Evolutionary conservation across 495 filamentous ascomycete species (phyloP), one percentile per base, ranked within the genome.

Genomic region (Chaetomium tenue): DNA sequence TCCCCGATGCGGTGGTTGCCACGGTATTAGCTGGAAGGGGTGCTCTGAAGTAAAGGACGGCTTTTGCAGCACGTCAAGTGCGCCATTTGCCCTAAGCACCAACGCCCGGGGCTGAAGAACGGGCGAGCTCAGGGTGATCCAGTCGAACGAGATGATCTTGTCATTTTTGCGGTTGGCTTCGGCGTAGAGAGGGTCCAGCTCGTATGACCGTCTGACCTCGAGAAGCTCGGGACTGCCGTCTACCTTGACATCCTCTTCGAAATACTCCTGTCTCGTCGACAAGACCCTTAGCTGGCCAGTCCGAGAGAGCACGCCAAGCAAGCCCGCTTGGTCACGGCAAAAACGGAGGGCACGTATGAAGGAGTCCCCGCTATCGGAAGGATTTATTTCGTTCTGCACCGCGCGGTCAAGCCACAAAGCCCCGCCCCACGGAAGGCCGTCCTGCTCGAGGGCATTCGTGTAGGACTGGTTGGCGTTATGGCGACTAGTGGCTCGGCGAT

Each of bases 91-190:
- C 52, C 88, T 82, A 18, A 93, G 76, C 6, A 88, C 86, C 64
- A 96, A 77, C 40, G 86, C 81, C 54, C 86, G 84, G 23, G 89
- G 86, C 55, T 87, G 87, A 48, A 87, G 76, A 11, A 83, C 77
- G 2, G 82, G 81, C 52, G 77, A 83, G 22, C 87, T 76, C 80
- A 84, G 71, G 70, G 77, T 90, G 60, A 95, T 80, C 80, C 91
- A 96, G 70, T 97, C 93, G 73, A 96, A 97, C 2, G 89, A 89
- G 0, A 94, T 88, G 37, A 97, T 85, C 18, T 88, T 83, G 48
- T 88, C 82, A 51, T 75, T 87, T 77, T 70, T 81, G 61, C 73
- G 76, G 40, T 72, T 65, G 9, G 69, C 70, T 47, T 82, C 77
- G 39, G 77, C 77, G 61, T 78, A 86, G 5, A 75, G 75, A 63